Evolutionary conservation across 495 filamentous ascomycete genomes (phyloP).

Genomic region (Trichocladium uniseriatum): DNA sequence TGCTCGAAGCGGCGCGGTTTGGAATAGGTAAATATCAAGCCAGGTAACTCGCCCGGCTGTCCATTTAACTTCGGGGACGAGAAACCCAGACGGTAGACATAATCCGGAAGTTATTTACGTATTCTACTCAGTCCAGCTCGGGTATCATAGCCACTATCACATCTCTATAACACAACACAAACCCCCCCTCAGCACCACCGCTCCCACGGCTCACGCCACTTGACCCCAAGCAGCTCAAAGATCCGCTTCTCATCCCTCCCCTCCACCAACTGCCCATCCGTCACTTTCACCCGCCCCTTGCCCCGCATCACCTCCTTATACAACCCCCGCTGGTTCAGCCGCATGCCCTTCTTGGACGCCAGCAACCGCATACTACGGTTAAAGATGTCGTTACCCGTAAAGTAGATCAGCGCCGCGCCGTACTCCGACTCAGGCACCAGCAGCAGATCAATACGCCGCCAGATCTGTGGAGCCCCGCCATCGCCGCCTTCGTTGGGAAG

Average conservation of each 20-base stretch:
- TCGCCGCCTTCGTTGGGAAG: conserved; percentile 37
- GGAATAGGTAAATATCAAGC: too few relatives aligned
- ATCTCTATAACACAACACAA: too few relatives aligned
- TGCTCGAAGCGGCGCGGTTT: too few relatives aligned
- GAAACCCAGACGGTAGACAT: too few relatives aligned
- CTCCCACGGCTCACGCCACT: conserved; percentile 76
- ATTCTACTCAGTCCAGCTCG: too few relatives aligned
- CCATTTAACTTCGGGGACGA: too few relatives aligned
- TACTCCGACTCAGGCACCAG: conserved; percentile 73
- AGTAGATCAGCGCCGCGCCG: conserved; percentile 88
- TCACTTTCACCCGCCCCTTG: conserved; percentile 50
- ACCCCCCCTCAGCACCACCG: conserved; percentile 60
- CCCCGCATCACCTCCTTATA: conserved; percentile 66
- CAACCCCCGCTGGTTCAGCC: conserved; percentile 77
- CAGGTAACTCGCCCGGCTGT: too few relatives aligned
- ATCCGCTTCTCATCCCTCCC: conserved; percentile 71
- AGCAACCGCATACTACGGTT: conserved; percentile 81
- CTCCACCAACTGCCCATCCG: conserved; percentile 65
- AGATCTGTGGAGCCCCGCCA: conserved; percentile 28
- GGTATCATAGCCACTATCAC: too few relatives aligned
- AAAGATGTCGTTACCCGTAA: conserved; percentile 95
- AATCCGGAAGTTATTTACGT: too few relatives aligned
- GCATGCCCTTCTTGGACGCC: conserved; percentile 75
- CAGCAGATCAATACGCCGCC: conserved; percentile 82
- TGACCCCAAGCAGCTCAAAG: conserved; percentile 77